These are phyloP conservation scores for Podaxis pistillaris DNA, from an alignment of 768 basidiomycete species.

Conservation along the genomic window DNA sequence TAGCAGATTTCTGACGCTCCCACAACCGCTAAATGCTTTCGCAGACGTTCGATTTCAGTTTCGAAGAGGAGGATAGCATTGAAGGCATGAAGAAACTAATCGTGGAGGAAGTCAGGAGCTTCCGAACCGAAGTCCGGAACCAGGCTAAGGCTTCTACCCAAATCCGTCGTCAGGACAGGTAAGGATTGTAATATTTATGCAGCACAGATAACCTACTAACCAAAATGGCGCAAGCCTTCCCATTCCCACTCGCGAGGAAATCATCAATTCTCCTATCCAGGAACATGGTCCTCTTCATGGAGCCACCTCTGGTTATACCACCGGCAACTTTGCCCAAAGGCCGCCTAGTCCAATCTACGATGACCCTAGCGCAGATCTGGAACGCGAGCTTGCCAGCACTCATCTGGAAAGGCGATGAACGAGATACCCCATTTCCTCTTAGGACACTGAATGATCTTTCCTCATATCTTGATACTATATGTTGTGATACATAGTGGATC, in stretches of 20 bases:
- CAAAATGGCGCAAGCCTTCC: conserved; percentile 51
- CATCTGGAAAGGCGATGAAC: conserved; percentile 42
- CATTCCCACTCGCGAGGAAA: conserved; percentile 79
- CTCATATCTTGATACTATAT: not conserved
- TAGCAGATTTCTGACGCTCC: not conserved
- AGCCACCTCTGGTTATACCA: conserved; percentile 68
- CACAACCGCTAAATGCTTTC: not conserved
- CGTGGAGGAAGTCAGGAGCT: conserved; percentile 85
- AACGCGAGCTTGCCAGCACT: conserved; percentile 80
- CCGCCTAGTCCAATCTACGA: conserved; percentile 76
- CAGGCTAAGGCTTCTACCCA: conserved; percentile 74
- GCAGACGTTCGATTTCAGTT: conserved; percentile 92
- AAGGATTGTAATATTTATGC: conserved; percentile 15
- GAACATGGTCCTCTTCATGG: conserved; percentile 63
- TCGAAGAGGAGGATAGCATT: conserved; percentile 95
- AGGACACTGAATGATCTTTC: not conserved
- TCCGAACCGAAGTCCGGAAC: conserved; percentile 88
- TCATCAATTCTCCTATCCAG: conserved; percentile 70
- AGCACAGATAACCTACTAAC: not conserved
- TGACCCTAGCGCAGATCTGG: conserved; percentile 82
- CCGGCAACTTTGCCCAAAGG: conserved; percentile 34
- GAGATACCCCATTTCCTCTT: not conserved
- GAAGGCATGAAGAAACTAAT: conserved; percentile 98
- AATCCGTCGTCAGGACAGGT: conserved; percentile 79
- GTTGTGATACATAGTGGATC: not conserved